Conservation (phyloP, 2,329 filamentous ascomycete genomes). For the Cladorrhinum sp. region DNA sequence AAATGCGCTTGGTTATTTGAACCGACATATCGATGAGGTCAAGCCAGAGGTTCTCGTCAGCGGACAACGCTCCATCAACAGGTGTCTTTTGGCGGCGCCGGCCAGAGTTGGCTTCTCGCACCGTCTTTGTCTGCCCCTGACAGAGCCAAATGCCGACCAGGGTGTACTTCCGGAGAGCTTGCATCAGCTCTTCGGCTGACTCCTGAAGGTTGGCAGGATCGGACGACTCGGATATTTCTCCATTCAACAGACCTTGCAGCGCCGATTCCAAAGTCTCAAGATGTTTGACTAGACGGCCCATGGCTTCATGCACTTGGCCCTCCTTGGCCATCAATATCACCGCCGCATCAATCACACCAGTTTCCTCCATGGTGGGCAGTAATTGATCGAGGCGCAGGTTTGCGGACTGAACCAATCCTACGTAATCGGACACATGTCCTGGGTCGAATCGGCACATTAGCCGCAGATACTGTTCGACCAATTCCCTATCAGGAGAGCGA, state of each 20-base stretch:
- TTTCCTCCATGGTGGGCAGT: conserved; percentile 83
- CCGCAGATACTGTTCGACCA: conserved; percentile 81
- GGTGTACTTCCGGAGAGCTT: conserved; percentile 80
- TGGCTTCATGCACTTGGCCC: conserved; percentile 76
- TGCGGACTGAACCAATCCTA: conserved; percentile 70
- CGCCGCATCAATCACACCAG: conserved; percentile 86
- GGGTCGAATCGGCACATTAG: conserved; percentile 88
- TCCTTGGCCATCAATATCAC: conserved; percentile 88
- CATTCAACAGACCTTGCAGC: conserved; percentile 68
- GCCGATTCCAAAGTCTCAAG: conserved; percentile 76
- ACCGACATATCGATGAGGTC: conserved; percentile 59
- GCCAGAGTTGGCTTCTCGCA: conserved; percentile 43
- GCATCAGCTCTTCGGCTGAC: conserved; percentile 69
- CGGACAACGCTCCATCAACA: conserved; percentile 43
- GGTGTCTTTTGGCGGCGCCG: conserved; percentile 50
- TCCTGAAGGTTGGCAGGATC: conserved; percentile 51
- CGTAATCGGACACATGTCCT: conserved; percentile 78
- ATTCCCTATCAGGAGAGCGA: conserved; percentile 47
- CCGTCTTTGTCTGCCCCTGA: conserved; percentile 72
- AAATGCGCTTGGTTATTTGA: conserved; percentile 62
- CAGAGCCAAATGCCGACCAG: conserved; percentile 96
- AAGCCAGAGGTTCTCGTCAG: conserved; percentile 58
- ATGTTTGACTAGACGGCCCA: conserved; percentile 80
- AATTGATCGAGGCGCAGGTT: conserved; percentile 77
- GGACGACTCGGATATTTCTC: conserved; percentile 54